phyloP scores from a whole-genome alignment of 192 early-diverging fungal genomes.

The Lobosporangium transversale region DNA sequence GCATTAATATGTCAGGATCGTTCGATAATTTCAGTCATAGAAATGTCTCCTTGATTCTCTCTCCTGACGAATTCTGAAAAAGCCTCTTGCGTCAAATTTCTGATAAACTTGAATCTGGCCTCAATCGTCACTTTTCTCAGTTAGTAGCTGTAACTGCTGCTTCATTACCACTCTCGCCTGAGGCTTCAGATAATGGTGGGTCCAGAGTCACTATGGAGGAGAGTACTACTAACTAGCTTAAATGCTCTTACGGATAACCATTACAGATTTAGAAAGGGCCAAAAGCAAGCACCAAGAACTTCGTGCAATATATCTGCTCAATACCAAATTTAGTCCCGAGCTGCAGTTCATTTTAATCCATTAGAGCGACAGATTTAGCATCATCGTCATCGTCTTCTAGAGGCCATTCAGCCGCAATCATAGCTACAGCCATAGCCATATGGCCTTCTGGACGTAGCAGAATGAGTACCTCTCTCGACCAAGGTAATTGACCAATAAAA shows the following conservation, averaged over 20 bases:
- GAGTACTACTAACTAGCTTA: slow-evolving; percentile 9
- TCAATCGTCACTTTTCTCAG: slow-evolving; percentile 46
- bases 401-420: no score
- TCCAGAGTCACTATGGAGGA: slow-evolving; percentile 9
- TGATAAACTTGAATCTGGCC: slow-evolving; percentile 36
- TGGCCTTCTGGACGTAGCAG: no score
- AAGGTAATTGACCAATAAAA: no score
- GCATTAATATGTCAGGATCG: slow-evolving; percentile 28
- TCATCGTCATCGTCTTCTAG: no score
- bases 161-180: slow-evolving; percentile 40
- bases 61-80: slow-evolving; percentile 46
- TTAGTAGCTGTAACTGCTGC: slow-evolving; percentile 36
- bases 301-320: slow-evolving; percentile 32
- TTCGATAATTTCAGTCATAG: slow-evolving; percentile 25
- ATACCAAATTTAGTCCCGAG: no score
- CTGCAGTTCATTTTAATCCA: no score
- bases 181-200: slow-evolving; percentile 37
- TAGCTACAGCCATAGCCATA: no score
- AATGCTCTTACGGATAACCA: slow-evolving; percentile 21
- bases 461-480: no score
- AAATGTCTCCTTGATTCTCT: slow-evolving; percentile 20
- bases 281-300: slow-evolving; percentile 44
- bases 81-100: slow-evolving; percentile 49
- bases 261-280: slow-evolving; percentile 34
- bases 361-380: no score